A percentile compares a stretch with the other conserved stretches of the same genome.
These are phyloP conservation scores for Penicillium riverlandense DNA, from an alignment of 495 filamentous ascomycete species.

Conservation along the genomic window DNA sequence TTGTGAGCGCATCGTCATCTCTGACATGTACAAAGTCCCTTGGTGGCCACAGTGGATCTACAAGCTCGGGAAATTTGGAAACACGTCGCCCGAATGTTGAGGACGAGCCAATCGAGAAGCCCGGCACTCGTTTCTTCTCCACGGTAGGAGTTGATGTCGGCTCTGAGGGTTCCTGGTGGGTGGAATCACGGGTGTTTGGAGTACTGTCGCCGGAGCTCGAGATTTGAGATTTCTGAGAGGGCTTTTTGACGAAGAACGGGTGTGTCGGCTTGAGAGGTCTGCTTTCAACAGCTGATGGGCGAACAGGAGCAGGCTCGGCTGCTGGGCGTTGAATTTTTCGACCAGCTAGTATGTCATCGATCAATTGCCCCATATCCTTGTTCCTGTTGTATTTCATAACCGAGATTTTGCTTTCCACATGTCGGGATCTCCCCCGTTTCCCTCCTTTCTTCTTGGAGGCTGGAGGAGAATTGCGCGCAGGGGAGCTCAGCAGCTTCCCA, in stretches of 20 bases:
- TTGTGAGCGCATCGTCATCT: conserved; percentile 1
- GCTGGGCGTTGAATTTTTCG: conserved; percentile 2
- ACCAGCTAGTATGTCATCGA: conserved; percentile 45
- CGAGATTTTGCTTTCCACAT: conserved; percentile 24
- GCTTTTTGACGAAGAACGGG: conserved; percentile 67
- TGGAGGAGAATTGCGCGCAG: conserved; percentile 20
- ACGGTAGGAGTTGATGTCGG: conserved; percentile 6
- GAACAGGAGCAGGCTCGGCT: not conserved
- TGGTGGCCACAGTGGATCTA: conserved; percentile 65
- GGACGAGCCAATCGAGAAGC: conserved; percentile 3
- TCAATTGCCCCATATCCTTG: conserved; percentile 32
- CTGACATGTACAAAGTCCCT: conserved; percentile 53
- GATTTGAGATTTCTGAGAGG: conserved; percentile 7
- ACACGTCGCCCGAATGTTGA: conserved; percentile 19
- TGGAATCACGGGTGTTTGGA: not conserved
- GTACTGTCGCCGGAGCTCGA: not conserved
- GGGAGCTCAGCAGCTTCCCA: conserved; percentile 51
- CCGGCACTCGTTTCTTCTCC: conserved; percentile 1
- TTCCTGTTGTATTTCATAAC: conserved; percentile 37
- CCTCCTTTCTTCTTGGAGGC: conserved; percentile 16
- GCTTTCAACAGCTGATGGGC: conserved; percentile 9
- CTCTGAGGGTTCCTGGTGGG: conserved; percentile 20
- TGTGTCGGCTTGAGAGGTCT: conserved; percentile 58
- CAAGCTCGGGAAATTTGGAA: conserved; percentile 52
- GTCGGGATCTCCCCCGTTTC: conserved; percentile 15